A percentile compares a stretch with the other conserved stretches of the same genome.
phyloP scores from a whole-genome alignment of 2,329 filamentous ascomycete species.

The Ophiostoma sp. region DNA sequence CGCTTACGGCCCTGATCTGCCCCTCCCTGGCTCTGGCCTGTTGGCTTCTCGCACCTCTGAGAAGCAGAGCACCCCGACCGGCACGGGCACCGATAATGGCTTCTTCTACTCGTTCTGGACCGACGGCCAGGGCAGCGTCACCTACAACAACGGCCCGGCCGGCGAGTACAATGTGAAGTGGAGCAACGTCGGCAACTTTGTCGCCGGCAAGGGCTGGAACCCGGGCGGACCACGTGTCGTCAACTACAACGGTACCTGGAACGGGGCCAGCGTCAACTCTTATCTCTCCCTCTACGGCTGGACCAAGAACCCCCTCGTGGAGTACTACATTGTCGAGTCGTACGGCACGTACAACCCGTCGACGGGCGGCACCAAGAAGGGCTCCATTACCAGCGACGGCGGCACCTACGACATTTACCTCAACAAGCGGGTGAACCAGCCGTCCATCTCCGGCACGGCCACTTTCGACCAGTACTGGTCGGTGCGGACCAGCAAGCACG shows the following conservation, averaged over 20 bases:
- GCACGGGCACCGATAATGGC: constrained; percentile 40
- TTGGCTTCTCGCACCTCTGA: neutral
- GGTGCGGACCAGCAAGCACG: constrained; percentile 51
- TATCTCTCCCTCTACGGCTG: constrained; percentile 30
- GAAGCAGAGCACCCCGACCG: constrained; percentile 19
- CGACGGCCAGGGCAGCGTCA: constrained; percentile 41
- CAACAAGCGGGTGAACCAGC: constrained; percentile 41
- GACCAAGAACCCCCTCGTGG: constrained; percentile 30
- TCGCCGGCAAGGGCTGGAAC: constrained; percentile 60
- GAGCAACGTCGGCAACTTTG: constrained; percentile 52
- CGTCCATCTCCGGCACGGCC: constrained; percentile 47
- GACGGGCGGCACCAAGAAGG: constrained; percentile 32
- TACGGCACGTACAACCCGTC: constrained; percentile 29
- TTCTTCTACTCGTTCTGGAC: constrained; percentile 51
- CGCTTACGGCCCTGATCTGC: neutral
- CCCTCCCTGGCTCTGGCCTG: neutral
- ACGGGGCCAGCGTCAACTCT: constrained; percentile 33
- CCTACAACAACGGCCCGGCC: constrained; percentile 44
- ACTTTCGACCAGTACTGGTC: constrained; percentile 55
- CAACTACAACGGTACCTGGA: constrained; percentile 36
- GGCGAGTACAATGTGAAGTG: constrained; percentile 46
- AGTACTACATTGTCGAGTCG: constrained; percentile 32
- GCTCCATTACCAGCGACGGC: constrained; percentile 38
- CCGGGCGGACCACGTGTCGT: constrained; percentile 43
- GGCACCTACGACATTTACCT: constrained; percentile 41